These are phyloP conservation scores for Pseudogymnoascus sp. DNA, from an alignment of 2,329 filamentous ascomycete species.

Conservation along the genomic window DNA sequence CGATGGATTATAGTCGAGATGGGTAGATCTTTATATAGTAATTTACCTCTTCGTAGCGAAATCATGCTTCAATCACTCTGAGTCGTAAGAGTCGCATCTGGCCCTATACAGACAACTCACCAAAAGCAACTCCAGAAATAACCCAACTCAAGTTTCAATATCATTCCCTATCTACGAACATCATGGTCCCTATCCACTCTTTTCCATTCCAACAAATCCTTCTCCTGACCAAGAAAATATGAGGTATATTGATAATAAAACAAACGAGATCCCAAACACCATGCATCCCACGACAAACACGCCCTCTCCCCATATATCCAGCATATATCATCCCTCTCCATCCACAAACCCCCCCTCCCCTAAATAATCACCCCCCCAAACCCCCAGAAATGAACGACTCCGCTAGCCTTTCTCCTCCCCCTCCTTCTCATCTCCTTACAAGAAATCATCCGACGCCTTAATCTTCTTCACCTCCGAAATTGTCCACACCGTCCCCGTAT, in stretches of 20 bases:
- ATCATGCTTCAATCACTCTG: background rate
- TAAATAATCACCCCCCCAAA: background rate
- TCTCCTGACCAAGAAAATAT: background rate
- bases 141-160: background rate
- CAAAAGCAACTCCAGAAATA: background rate
- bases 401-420: background rate
- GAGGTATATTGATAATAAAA: background rate
- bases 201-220: background rate
- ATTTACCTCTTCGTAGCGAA: background rate
- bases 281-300: background rate
- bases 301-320: background rate
- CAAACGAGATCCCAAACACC: background rate
- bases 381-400: background rate
- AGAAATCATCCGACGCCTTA: background rate
- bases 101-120: background rate
- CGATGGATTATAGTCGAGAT: too few relatives aligned
- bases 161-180: background rate
- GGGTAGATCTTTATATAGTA: too few relatives aligned
- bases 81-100: background rate
- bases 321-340: background rate
- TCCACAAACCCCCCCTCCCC: background rate
- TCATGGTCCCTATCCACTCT: background rate
- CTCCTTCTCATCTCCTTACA: background rate
- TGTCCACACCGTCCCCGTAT: background rate
- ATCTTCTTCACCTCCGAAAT: constrained; percentile 4